phyloP scores from a whole-genome alignment of 306 rosid species.

The Medicago arabica region DNA sequence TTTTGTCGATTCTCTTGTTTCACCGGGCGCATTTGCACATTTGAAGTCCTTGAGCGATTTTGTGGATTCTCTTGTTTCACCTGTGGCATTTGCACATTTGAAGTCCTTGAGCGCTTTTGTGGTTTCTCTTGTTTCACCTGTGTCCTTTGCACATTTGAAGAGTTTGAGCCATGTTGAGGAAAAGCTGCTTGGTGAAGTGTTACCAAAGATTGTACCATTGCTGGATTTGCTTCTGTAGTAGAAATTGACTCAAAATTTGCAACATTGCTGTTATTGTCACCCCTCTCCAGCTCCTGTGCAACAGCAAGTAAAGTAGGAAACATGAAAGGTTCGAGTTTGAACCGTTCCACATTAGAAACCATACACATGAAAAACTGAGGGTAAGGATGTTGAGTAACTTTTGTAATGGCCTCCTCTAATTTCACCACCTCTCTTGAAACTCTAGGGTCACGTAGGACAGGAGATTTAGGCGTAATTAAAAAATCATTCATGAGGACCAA shows the following conservation, averaged over 20 bases:
- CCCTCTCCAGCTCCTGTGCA: neutral
- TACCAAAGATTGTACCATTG: neutral
- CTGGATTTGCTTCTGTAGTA: neutral
- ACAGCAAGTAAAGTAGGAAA: neutral
- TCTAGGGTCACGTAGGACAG: neutral
- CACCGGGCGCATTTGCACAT: neutral
- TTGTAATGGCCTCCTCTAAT: neutral
- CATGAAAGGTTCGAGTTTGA: neutral
- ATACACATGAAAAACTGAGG: constrained; percentile 7
- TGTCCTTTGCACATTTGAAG: neutral
- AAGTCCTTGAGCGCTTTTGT: neutral
- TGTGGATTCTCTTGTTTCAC: neutral
- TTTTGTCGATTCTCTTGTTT: neutral
- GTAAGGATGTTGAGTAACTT: neutral
- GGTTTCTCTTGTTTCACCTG: neutral
- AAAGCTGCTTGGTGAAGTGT: neutral
- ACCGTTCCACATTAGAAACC: neutral
- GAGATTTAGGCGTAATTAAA: neutral
- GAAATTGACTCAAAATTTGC: neutral
- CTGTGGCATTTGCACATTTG: neutral
- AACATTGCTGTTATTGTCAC: neutral
- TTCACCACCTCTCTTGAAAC: neutral
- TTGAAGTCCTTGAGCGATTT: neutral
- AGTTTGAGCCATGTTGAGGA: neutral
- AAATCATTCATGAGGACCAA: neutral